Evolutionary conservation across 371 early-diverging fungal species (phyloP).

Genomic region (Rhizomucor miehei): DNA sequence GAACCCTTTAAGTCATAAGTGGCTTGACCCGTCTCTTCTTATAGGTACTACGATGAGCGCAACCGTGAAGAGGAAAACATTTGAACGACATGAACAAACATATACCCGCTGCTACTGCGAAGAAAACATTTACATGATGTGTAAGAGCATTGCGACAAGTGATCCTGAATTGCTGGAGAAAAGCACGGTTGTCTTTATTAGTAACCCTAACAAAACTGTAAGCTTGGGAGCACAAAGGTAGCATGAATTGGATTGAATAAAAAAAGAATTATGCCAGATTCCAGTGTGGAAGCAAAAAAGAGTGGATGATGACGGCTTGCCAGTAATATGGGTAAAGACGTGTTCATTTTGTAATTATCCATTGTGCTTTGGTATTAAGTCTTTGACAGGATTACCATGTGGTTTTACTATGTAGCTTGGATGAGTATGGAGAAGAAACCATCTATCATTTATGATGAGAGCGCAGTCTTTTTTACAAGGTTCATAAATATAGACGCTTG

Average conservation of each 20-base stretch:
- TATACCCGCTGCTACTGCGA: conserved; percentile 46
- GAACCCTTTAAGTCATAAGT: too few species aligned
- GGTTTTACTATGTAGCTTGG: conserved; percentile 17
- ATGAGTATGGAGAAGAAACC: background rate
- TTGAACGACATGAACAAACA: conserved; percentile 9
- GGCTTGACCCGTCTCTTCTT: background rate
- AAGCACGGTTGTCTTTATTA: conserved; percentile 35
- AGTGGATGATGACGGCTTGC: background rate
- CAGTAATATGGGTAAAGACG: conserved; percentile 38
- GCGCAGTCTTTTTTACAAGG: too few species aligned
- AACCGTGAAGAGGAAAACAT: background rate
- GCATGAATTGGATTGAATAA: background rate
- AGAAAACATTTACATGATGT: conserved; percentile 43
- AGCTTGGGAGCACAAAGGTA: background rate
- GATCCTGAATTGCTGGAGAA: conserved; percentile 12
- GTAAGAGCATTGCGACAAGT: conserved; percentile 19
- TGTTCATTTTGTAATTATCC: background rate
- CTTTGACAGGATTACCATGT: conserved; percentile 44
- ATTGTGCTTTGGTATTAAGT: background rate
- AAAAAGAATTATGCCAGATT: background rate
- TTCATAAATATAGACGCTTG: background rate
- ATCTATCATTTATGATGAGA: background rate
- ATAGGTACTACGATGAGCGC: background rate
- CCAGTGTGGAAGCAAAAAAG: conserved; percentile 13
- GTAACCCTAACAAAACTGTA: conserved; percentile 28